Conservation (phyloP, 805 yeast species). For the Starmerella geochares region DNA sequence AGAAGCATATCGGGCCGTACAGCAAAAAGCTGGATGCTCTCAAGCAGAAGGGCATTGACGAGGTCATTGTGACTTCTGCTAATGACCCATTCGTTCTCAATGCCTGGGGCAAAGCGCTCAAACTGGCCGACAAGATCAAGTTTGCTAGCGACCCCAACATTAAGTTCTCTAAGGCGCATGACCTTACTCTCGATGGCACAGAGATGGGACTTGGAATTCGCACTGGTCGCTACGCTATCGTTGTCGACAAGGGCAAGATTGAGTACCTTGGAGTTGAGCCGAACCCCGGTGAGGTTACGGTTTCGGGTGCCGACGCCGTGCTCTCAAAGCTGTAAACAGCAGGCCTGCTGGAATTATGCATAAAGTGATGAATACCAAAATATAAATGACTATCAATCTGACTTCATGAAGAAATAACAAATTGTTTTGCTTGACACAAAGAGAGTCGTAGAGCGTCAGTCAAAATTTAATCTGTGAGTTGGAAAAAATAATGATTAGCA, state of each 20-base stretch:
- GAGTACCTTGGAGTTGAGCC: constrained; percentile 43
- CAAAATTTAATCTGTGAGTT: too few species aligned
- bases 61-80: constrained; percentile 51
- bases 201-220: constrained; percentile 47
- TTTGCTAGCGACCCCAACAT: constrained; percentile 63
- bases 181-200: constrained; percentile 47
- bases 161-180: constrained; percentile 48
- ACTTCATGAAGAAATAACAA: too few species aligned
- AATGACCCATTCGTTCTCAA: constrained; percentile 63
- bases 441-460: too few species aligned
- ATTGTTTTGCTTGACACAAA: too few species aligned
- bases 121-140: constrained; percentile 32
- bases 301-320: constrained; percentile 41
- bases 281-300: constrained; percentile 36
- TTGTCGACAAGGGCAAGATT: constrained; percentile 51
- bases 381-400: neutral
- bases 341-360: neutral
- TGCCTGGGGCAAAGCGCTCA: constrained; percentile 53
- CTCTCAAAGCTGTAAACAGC: constrained; percentile 30
- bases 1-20: constrained; percentile 61
- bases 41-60: constrained; percentile 51
- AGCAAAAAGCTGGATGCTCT: constrained; percentile 42
- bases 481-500: constrained; percentile 44
- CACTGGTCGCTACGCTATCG: constrained; percentile 61
- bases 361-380: neutral